Evolutionary conservation across 371 early-diverging fungal species (phyloP).

Genomic region (Mucor ambiguus): DNA sequence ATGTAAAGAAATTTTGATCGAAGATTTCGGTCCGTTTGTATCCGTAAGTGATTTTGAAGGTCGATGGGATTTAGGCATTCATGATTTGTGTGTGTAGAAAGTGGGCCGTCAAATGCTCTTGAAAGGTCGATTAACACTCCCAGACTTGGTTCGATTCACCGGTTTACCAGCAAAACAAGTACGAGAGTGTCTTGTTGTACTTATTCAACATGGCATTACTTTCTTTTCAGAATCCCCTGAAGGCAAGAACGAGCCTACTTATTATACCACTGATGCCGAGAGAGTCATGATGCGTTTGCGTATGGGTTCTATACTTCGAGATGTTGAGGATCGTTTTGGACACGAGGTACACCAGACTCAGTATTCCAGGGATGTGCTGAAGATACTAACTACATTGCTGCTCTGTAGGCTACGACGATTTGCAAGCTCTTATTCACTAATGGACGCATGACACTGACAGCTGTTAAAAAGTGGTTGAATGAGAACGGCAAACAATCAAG

Average conservation of each 20-base stretch:
- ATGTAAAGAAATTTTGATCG: slow-evolving; percentile 49
- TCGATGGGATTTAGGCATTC: neutral
- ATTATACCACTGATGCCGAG: slow-evolving; percentile 62
- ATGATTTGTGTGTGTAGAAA: slow-evolving; percentile 31
- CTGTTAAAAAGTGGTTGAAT: slow-evolving; percentile 31
- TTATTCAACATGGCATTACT: slow-evolving; percentile 47
- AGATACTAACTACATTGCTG: neutral
- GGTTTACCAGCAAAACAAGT: slow-evolving; percentile 36
- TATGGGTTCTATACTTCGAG: slow-evolving; percentile 65
- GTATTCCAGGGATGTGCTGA: neutral
- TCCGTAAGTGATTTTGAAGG: slow-evolving; percentile 24
- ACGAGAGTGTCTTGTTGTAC: slow-evolving; percentile 40
- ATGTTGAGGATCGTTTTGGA: slow-evolving; percentile 66
- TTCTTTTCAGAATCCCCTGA: slow-evolving; percentile 52
- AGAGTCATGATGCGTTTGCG: slow-evolving; percentile 67
- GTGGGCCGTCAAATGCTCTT: slow-evolving; percentile 42
- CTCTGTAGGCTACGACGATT: slow-evolving; percentile 29
- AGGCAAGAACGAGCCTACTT: slow-evolving; percentile 61
- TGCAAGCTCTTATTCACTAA: slow-evolving; percentile 35
- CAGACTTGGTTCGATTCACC: slow-evolving; percentile 46
- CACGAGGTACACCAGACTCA: slow-evolving; percentile 47
- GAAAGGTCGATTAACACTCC: slow-evolving; percentile 48
- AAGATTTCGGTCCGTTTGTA: slow-evolving; percentile 51
- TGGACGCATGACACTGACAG: slow-evolving; percentile 40
- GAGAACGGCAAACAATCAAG: slow-evolving; percentile 32